These are phyloP conservation scores for Rachicladosporium sp. DNA, from an alignment of 2,329 filamentous ascomycete species.

Conservation along the genomic window DNA sequence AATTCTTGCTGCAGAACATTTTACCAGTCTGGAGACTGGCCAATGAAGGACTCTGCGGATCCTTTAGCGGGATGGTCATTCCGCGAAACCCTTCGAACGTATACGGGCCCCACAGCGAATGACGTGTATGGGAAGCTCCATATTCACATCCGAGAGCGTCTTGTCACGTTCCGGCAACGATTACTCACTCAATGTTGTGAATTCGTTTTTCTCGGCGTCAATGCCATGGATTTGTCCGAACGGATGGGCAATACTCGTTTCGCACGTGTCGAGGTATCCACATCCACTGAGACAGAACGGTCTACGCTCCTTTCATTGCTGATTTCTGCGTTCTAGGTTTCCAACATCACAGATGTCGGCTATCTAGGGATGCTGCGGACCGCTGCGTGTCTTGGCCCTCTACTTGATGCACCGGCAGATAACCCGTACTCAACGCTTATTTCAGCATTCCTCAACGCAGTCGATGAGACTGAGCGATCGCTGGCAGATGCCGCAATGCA, in stretches of 20 bases:
- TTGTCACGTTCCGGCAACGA: slow-evolving; percentile 22
- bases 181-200: slow-evolving; percentile 11
- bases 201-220: slow-evolving; percentile 21
- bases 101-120: slow-evolving; percentile 11
- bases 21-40: slow-evolving; percentile 24
- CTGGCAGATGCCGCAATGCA: too few species aligned
- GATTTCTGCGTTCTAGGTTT: slow-evolving; percentile 20
- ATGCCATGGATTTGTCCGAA: slow-evolving; percentile 17
- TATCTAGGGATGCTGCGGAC: slow-evolving; percentile 21
- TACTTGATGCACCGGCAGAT: slow-evolving; percentile 21
- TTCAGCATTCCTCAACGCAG: slow-evolving; percentile 31
- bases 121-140: slow-evolving; percentile 31
- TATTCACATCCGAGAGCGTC: slow-evolving; percentile 23
- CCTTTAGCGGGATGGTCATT: slow-evolving; percentile 27
- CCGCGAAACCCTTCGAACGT: slow-evolving; percentile 17
- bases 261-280: slow-evolving; percentile 30
- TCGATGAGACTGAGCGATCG: slow-evolving; percentile 8
- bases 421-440: slow-evolving; percentile 32
- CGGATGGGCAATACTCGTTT: slow-evolving; percentile 12
- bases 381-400: slow-evolving; percentile 18
- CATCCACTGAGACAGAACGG: too few species aligned
- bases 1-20: slow-evolving; percentile 21
- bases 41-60: slow-evolving; percentile 26
- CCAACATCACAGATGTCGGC: slow-evolving; percentile 29
- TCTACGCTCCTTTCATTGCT: too few species aligned